Base-by-base conservation (phyloP, 768 basidiomycete genomes). In the Phlebiopsis flavidoalba region DNA sequence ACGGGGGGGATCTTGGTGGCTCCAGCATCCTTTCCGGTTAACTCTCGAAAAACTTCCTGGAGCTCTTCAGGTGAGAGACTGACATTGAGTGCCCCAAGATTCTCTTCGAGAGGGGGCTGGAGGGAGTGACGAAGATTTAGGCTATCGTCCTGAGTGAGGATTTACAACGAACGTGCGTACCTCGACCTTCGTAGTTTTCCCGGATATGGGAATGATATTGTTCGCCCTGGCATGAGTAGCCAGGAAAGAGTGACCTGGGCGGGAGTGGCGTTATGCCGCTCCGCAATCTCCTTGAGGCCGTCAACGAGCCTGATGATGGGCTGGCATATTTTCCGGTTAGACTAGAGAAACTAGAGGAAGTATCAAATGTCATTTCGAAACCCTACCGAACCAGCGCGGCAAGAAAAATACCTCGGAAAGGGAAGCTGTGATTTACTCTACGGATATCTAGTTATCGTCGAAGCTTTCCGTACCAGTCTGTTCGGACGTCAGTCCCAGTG, bases 381-480 rank as follows among this genome's bases (percentile, higher is more conserved):
- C 11, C n/a, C 24, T 19, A 15, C 6, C 3, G 12, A 8, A 12
- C 40, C 5, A 17, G 48, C 17, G 40, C 10, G 40, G 8, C 40
- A 4, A n/a, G 19, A 3, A n/a, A 15, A 12, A 3, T 49, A 49
- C 48, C 48, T 49, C 17, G 40, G 40, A 43, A 43, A 43, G 55
- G 36, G 59, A 37, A 63, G 50, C 43, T 10, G n/a, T n/a, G n/a
- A n/a, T n/a, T 40, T 47, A n/a, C n/a, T n/a, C n/a, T 24, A 12
- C 80, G 62, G 22, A 73, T 70, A 62, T 80, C 79, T n/a, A n/a
- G n/a, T 57, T 64, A 53, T 65, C 63, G 26, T 72, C 75, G 56
- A 81, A 75, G 58, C 77, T 74, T 10, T 55, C 54, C 45, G 72
- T 74, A 0, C 67, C 72, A 53, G 77, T 76, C 64, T 67, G 73